phyloP scores from a whole-genome alignment of 306 rosid species.

The Medicago arabica region DNA sequence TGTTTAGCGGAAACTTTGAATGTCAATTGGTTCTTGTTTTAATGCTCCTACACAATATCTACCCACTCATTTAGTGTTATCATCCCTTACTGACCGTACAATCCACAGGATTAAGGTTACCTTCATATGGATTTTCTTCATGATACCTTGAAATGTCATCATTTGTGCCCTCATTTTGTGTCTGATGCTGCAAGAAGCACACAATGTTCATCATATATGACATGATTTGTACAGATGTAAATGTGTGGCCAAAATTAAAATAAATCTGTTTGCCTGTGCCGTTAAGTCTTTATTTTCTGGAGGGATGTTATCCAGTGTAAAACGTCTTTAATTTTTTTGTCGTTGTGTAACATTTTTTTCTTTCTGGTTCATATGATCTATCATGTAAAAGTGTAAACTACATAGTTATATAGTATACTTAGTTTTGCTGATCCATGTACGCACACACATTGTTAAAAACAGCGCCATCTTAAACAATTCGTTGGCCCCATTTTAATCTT shows the following conservation, averaged over 20 bases:
- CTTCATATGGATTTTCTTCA: slow-evolving; percentile 58
- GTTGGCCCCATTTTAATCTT: too few species aligned
- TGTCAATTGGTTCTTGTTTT: slow-evolving; percentile 22
- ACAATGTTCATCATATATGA: slow-evolving; percentile 31
- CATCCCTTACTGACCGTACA: slow-evolving; percentile 10
- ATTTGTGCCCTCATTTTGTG: slow-evolving; percentile 44
- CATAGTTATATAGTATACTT: neutral
- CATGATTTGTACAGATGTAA: neutral
- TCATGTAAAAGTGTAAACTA: slow-evolving; percentile 5
- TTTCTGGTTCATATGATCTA: slow-evolving; percentile 1
- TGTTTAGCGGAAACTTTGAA: slow-evolving; percentile 11
- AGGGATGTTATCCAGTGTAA: neutral
- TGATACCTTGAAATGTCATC: slow-evolving; percentile 43
- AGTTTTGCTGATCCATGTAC: slow-evolving; percentile 14
- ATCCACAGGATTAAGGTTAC: slow-evolving; percentile 49
- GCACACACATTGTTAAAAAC: neutral
- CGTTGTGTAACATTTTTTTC: neutral
- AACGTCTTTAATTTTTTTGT: neutral
- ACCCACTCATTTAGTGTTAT: neutral
- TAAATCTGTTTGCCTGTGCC: neutral
- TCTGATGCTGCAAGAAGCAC: slow-evolving; percentile 59
- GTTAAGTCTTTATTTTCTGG: slow-evolving; percentile 3
- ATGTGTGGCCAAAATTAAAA: slow-evolving; percentile 13
- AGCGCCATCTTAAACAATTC: too few species aligned
- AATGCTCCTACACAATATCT: slow-evolving; percentile 37